These are phyloP conservation scores for Corchorus capsularis DNA, from an alignment of 345 rosid genomes.

Conservation along the genomic window DNA sequence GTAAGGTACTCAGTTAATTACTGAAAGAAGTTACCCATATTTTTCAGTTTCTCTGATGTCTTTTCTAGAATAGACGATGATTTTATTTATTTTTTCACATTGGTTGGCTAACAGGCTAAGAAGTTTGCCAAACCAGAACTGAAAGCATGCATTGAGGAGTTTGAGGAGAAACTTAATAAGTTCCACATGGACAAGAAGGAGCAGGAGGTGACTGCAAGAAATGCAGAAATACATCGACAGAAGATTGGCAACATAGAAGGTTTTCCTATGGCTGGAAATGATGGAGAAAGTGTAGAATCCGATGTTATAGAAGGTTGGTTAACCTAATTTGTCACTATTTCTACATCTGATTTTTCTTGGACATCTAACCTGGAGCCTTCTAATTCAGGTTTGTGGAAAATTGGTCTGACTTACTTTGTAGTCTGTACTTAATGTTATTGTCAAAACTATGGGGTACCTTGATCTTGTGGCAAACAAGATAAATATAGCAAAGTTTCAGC, in stretches of 20 bases:
- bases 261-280: slow-evolving; percentile 37
- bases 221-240: slow-evolving; percentile 74
- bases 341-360: slow-evolving; percentile 12
- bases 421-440: background rate
- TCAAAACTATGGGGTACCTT: background rate
- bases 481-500: background rate
- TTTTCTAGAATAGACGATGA: background rate
- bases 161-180: slow-evolving; percentile 91
- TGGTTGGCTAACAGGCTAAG: slow-evolving; percentile 61
- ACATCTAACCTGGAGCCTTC: slow-evolving; percentile 6
- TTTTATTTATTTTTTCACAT: slow-evolving; percentile 17
- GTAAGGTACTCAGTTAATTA: slow-evolving; percentile 54
- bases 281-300: slow-evolving; percentile 47
- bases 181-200: slow-evolving; percentile 90
- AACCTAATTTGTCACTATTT: slow-evolving; percentile 7
- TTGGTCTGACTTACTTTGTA: background rate
- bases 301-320: slow-evolving; percentile 58
- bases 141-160: slow-evolving; percentile 86
- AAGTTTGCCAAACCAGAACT: slow-evolving; percentile 96
- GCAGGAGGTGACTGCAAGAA: slow-evolving; percentile 90
- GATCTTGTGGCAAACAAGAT: background rate
- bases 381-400: background rate
- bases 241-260: slow-evolving; percentile 53
- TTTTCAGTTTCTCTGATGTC: slow-evolving; percentile 5
- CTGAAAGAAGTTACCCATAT: background rate